Base-by-base conservation (phyloP, 1,284 basidiomycete genomes). In the Boletellus deceptivus region DNA sequence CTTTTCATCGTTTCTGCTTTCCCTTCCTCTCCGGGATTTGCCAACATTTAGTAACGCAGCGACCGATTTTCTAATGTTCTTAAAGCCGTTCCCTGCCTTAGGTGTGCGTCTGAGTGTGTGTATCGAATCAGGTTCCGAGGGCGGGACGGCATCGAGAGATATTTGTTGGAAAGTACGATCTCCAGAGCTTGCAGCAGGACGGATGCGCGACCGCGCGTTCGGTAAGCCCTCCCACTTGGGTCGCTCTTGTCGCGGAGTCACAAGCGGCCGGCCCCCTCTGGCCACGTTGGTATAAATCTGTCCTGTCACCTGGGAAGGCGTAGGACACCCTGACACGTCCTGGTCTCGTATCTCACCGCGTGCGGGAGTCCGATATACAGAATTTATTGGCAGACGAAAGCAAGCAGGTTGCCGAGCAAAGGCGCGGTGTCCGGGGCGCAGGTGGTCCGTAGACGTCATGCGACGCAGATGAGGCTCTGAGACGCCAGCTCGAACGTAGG, bases 241-340 rank as follows among this genome's bases (percentile, higher is more conserved):
- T n/a, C 43, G 43, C 13, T 55, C 48, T 8, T 27, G 47, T 29
- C 29, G 43, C 11, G 27, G 16, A 4, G 35, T 8, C 17, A 52
- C 9, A 9, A 43, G 46, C 1, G 37, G 10, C 31, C 41, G 48
- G 16, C 55, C 53, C 38, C 33, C 44, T 0, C 16, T 14, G 4
- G 38, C 43, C 18, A 48, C 55, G 22, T 46, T 55, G 14, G 34
- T 34, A 14, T 60, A 40, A 13, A 54, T 40, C 4, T 48, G 47
- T 2, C 47, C 53, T 1, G 57, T 49, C 9, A 55, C 53, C 40
- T 61, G 55, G n/a, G 62, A 49, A 20, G 60, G 53, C 10, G 60
- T 48, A 29, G 56, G 62, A 8, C 50, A 49, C 6, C 50, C 46
- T 17, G 35, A 20, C 14, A 40, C 17, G 3, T 34, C 36, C n/a